Evolutionary conservation across 208 protist genomes (phyloP).

Genomic region (Naegleria lovaniensis): DNA sequence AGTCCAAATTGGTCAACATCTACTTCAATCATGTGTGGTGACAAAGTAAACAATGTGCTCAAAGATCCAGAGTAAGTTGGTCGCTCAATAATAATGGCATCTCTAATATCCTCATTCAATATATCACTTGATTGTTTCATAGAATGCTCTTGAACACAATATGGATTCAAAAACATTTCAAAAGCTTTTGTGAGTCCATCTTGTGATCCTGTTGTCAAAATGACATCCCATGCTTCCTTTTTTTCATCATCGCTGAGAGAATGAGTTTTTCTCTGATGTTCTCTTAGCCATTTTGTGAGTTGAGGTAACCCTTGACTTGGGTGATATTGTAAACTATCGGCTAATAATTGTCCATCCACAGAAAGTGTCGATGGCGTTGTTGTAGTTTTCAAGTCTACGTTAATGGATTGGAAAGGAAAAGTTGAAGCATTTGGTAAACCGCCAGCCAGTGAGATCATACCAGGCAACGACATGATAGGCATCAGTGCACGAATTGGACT

Average conservation of each 20-base stretch:
- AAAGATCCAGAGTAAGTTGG: conserved; percentile 52
- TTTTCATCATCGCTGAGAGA: background rate
- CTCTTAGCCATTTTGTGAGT: conserved; percentile 31
- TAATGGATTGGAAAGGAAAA: conserved; percentile 43
- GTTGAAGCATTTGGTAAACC: conserved; percentile 45
- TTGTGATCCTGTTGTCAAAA: conserved; percentile 50
- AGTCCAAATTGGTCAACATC: conserved; percentile 44
- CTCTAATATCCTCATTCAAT: background rate
- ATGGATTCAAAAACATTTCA: conserved; percentile 37
- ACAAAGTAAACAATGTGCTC: conserved; percentile 38
- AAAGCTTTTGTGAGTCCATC: conserved; percentile 44
- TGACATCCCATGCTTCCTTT: conserved; percentile 30
- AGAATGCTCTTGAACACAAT: background rate
- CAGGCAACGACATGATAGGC: conserved; percentile 5
- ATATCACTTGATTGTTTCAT: background rate
- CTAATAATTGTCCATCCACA: conserved; percentile 26
- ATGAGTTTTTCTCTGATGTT: conserved; percentile 40
- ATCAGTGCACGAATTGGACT: background rate
- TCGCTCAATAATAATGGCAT: conserved; percentile 44
- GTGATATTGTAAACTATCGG: conserved; percentile 41
- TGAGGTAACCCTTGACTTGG: conserved; percentile 37
- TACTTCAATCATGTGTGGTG: conserved; percentile 26
- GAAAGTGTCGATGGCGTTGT: background rate
- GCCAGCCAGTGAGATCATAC: conserved; percentile 47
- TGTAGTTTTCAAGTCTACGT: conserved; percentile 28